Base-by-base conservation (phyloP, 352 stramenopile genomes). In the Pythium myriotylum region DNA sequence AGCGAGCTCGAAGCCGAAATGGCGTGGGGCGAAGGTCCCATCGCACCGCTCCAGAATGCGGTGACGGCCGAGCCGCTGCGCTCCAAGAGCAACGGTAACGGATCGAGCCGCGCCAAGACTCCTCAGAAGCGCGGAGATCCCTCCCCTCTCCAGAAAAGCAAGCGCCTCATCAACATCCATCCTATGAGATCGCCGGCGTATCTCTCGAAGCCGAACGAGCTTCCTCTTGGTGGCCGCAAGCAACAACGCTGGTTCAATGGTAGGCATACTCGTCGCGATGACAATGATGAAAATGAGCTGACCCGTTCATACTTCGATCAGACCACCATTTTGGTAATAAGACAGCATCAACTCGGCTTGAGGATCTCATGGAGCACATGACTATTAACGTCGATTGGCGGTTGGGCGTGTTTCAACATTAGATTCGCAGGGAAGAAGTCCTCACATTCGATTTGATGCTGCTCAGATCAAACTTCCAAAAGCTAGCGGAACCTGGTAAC, bases 321-420 rank as follows among this genome's bases (percentile, higher is more conserved):
- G 86, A 94, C 58, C 82, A 94, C 47, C 86, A 94, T 52, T 90
- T 94, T 62, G 86, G 83, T 41, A 92, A 94, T 66, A 76, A 81
- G 54, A 71, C 73, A 10, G 84, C 81, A 8, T 85, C 84, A 3
- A 90, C 81, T 19, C 67, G 79, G 22, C 56, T 94, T 26, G 86
- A 94, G 47, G 86, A 94, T 50, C 68, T 94, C 39, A 91, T 94
- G 86, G 81, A 94, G 62, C 86, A 94, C 76, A 91, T 94, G 84
- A 74, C 79, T 27, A 86, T 94, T n/a, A 87, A 79, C 35, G 86
- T 94, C 32, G 82, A 94, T 29, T 94, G 86, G 86, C 87, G 77
- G 82, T 92, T 55, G 6, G 52, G 59, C 0, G 6, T 22, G 17
- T 14, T 26, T 3, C 39, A 41, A 5, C 4, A 27, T 22, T 17